These are phyloP conservation scores for Oryza officinalis DNA, from an alignment of 176 grass and related monocot genomes.

Conservation along the genomic window DNA sequence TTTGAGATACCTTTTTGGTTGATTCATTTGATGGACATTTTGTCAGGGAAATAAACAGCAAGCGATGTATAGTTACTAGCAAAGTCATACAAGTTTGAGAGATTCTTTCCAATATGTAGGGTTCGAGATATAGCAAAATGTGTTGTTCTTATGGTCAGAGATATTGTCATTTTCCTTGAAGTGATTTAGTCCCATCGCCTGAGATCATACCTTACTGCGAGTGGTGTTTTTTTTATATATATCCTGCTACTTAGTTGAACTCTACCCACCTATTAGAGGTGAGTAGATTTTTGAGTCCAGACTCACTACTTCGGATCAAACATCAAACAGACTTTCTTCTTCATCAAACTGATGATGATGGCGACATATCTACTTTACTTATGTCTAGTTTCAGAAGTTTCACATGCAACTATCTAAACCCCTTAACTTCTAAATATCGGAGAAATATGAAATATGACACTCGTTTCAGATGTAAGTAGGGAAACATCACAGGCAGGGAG, in stretches of 20 bases:
- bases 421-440: not conserved
- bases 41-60: conserved; percentile 36
- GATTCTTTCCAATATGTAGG: conserved; percentile 30
- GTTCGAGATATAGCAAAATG: conserved; percentile 37
- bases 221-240: not conserved
- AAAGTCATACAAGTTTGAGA: conserved; percentile 33
- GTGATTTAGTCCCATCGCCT: not conserved
- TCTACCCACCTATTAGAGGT: not conserved
- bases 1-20: conserved; percentile 43
- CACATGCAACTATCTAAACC: not conserved
- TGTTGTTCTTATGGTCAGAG: conserved; percentile 11
- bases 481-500: not conserved
- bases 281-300: not conserved
- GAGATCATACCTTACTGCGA: not conserved
- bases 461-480: not conserved
- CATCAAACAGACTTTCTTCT: not conserved
- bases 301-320: not conserved
- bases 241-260: not conserved
- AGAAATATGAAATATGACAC: not conserved
- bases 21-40: conserved; percentile 45
- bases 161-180: not conserved
- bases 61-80: conserved; percentile 44
- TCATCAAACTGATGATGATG: not conserved
- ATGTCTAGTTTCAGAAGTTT: not conserved
- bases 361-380: not conserved